Percentiles rank a stretch among this genome's conserved stretches.
Conservation (phyloP, 1,284 basidiomycete genomes). For the Tilletia setariae region DNA sequence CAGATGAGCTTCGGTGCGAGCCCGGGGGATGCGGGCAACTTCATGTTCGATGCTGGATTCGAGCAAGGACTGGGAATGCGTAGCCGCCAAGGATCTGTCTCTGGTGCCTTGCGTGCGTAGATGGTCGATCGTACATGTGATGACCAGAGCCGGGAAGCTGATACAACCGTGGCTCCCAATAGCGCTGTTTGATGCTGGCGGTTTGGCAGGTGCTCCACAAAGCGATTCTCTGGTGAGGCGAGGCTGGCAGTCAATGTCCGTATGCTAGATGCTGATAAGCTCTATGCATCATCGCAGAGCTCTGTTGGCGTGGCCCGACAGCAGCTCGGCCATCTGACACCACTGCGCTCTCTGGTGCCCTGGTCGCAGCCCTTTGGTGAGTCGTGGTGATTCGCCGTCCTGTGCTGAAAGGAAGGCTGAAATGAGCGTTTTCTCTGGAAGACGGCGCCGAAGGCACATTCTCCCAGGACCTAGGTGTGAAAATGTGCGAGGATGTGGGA, state of each 20-base stretch:
- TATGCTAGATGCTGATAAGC: not conserved
- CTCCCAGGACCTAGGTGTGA: not conserved
- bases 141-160: no score
- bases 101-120: no score
- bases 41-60: not conserved
- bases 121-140: no score
- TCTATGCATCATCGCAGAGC: not conserved
- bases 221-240: no score
- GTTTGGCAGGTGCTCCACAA: no score
- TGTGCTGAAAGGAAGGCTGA: not conserved
- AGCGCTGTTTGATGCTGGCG: no score
- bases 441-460: not conserved
- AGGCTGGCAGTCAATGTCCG: no score
- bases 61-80: not conserved
- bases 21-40: not conserved
- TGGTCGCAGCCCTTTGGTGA: conserved; percentile 4
- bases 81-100: not conserved
- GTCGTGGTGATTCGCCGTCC: not conserved
- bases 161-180: no score
- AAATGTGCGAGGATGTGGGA: no score
- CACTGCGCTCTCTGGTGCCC: not conserved
- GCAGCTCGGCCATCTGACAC: not conserved
- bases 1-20: not conserved
- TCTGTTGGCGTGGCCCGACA: not conserved
- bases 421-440: not conserved